A percentile compares a stretch with the other conserved stretches of the same genome.
Evolutionary conservation across 2,329 filamentous ascomycete species (phyloP).

Genomic region (Colletotrichum lini): DNA sequence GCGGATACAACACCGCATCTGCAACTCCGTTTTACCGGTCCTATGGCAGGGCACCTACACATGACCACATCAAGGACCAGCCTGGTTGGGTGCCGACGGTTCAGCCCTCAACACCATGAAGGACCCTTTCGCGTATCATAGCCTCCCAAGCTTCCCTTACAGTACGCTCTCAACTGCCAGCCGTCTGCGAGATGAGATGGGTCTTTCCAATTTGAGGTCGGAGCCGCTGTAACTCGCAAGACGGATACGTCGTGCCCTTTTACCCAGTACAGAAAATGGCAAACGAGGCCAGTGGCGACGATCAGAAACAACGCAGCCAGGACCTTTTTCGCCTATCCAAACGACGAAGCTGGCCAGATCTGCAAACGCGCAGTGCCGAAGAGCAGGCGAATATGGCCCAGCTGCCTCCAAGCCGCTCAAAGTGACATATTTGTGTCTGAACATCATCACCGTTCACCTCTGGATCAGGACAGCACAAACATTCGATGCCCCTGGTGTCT

Average conservation of each 20-base stretch:
- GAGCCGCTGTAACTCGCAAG: not conserved
- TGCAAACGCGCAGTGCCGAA: not conserved
- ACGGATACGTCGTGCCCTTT: not conserved
- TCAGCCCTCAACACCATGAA: conserved; percentile 42
- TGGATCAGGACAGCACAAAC: not conserved
- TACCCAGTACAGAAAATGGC: not conserved
- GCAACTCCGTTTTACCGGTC: conserved; percentile 50
- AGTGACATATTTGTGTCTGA: not conserved
- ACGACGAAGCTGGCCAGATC: not conserved
- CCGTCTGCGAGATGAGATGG: not conserved
- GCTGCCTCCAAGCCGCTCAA: not conserved
- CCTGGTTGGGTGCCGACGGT: conserved; percentile 34
- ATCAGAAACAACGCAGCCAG: not conserved
- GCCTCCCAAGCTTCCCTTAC: not conserved
- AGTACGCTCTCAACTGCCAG: not conserved
- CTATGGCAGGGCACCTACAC: conserved; percentile 50
- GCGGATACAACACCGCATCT: conserved; percentile 33
- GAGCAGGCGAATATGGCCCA: not conserved
- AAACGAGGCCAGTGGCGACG: not conserved
- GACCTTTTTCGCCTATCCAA: not conserved
- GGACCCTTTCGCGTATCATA: not conserved
- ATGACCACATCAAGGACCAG: conserved; percentile 50
- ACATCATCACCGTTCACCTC: not conserved
- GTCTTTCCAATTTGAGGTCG: not conserved
- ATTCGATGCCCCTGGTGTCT: not conserved